Conservation (phyloP, 805 yeast species). For the Naumovozyma baii region DNA sequence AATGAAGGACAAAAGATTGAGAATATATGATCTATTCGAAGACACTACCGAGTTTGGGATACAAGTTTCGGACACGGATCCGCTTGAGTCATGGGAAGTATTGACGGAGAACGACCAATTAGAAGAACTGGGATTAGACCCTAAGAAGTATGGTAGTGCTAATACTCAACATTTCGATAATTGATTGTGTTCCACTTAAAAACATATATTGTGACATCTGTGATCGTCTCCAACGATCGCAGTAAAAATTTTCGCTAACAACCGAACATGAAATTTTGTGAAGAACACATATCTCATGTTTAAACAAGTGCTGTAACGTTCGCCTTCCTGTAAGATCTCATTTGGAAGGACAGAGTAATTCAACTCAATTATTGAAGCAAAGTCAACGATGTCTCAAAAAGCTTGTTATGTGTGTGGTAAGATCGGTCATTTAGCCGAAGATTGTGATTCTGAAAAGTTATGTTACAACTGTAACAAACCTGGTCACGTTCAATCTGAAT, state of each 20-base stretch:
- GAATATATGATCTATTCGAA: constrained; percentile 40
- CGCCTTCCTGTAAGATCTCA: too few relatives aligned
- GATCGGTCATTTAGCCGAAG: constrained; percentile 83
- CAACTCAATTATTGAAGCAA: background rate
- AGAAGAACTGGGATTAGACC: constrained; percentile 4
- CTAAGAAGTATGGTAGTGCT: constrained; percentile 1
- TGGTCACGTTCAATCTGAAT: constrained; percentile 81
- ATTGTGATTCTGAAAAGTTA: constrained; percentile 77
- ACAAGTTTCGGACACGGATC: constrained; percentile 21
- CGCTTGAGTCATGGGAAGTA: constrained; percentile 24
- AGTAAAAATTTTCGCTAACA: background rate
- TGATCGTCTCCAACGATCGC: background rate
- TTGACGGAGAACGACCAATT: constrained; percentile 3
- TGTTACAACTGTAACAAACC: constrained; percentile 90
- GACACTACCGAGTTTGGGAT: constrained; percentile 42
- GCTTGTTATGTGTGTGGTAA: constrained; percentile 90
- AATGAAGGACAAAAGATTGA: constrained; percentile 23
- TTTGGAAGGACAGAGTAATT: background rate
- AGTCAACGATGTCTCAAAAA: constrained; percentile 41
- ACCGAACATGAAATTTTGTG: background rate
- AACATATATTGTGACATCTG: background rate
- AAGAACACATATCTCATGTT: background rate
- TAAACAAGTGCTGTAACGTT: background rate
- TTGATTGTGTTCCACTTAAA: too few relatives aligned
- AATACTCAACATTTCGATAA: too few relatives aligned